These are phyloP conservation scores for Yamadazyma buinensis DNA, from an alignment of 1,139 yeast species.

Conservation along the genomic window DNA sequence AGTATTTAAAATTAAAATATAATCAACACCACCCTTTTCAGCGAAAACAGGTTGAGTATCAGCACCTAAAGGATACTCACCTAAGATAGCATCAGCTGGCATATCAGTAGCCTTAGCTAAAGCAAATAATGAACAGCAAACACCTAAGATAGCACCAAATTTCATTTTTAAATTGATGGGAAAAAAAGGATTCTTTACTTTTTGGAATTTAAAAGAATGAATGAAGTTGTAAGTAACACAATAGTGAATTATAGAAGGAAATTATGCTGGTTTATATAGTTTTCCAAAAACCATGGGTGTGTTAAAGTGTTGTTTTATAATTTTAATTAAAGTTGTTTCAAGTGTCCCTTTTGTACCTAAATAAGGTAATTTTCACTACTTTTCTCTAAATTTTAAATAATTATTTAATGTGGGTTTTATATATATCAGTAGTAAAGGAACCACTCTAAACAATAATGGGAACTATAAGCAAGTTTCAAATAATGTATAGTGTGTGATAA, in stretches of 20 bases:
- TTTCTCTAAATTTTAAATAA: no score
- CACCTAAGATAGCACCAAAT: no score
- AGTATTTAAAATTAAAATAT: conserved; percentile 13
- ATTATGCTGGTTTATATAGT: background rate
- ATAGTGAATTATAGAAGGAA: background rate
- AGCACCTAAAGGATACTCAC: conserved; percentile 13
- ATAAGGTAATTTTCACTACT: background rate
- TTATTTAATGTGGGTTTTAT: no score
- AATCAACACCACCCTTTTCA: conserved; percentile 12
- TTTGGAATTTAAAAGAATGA: no score
- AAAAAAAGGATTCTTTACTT: no score
- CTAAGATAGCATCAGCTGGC: conserved; percentile 14
- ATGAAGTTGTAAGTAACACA: no score
- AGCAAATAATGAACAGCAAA: background rate
- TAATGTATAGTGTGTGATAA: no score
- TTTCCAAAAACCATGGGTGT: background rate
- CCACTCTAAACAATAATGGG: no score
- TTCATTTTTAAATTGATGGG: background rate
- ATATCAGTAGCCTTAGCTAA: conserved; percentile 2
- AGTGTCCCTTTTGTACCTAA: background rate
- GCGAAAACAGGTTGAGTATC: conserved; percentile 12
- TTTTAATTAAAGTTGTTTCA: background rate
- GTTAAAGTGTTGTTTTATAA: background rate
- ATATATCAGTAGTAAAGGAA: no score
- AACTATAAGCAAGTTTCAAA: no score